Evolutionary conservation across 495 filamentous ascomycete genomes (phyloP).

Genomic region (Baudoinia panamericana): DNA sequence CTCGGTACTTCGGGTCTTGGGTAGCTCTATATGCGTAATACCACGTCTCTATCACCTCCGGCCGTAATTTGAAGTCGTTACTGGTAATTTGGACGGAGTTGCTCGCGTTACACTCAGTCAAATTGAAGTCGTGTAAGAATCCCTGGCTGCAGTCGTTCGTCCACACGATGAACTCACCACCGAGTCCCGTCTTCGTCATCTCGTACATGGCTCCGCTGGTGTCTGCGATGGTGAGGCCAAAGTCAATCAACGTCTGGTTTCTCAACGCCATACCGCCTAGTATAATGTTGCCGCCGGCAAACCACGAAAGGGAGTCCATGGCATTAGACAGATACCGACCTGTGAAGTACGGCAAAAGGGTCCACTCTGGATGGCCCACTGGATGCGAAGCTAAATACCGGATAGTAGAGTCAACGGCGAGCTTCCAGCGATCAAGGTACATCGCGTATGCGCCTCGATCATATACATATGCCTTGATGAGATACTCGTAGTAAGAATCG

Average conservation of each 20-base stretch:
- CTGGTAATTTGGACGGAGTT: constrained; percentile 9
- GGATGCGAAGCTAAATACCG: constrained; percentile 59
- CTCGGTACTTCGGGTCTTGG: constrained; percentile 14
- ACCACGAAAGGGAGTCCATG: constrained; percentile 43
- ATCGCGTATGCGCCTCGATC: constrained; percentile 2
- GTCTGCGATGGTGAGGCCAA: constrained; percentile 42
- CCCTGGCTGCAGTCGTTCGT: neutral
- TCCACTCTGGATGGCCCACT: constrained; percentile 51
- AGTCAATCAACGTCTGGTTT: constrained; percentile 50
- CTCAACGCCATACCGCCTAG: constrained; percentile 60
- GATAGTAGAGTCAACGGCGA: constrained; percentile 66
- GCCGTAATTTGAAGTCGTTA: constrained; percentile 10
- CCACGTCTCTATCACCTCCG: constrained; percentile 17
- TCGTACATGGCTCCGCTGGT: constrained; percentile 6
- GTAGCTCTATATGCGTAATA: constrained; percentile 20
- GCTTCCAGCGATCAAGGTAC: constrained; percentile 43
- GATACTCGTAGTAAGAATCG: constrained; percentile 17
- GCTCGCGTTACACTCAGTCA: neutral
- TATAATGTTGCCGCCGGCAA: constrained; percentile 76
- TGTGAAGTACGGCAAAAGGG: constrained; percentile 41
- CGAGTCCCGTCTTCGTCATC: constrained; percentile 7
- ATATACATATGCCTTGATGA: constrained; percentile 18
- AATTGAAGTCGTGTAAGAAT: neutral
- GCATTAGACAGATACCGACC: constrained; percentile 21
- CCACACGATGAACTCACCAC: constrained; percentile 5